Base-by-base conservation (phyloP, 2,329 filamentous ascomycete genomes). In the Knufia petricola region DNA sequence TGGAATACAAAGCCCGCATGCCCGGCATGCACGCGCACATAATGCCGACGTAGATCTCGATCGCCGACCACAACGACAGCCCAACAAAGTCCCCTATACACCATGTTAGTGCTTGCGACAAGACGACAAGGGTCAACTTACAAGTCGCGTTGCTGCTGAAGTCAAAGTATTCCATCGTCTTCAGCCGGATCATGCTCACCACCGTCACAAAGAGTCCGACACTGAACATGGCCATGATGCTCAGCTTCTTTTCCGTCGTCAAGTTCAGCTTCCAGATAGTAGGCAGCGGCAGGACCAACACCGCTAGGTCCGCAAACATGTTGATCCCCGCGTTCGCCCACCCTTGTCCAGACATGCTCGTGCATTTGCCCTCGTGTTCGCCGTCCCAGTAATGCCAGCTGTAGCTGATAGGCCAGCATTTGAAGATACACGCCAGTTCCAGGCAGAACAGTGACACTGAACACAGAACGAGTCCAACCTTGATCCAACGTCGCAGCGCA, bases 311-410 rank as follows among this genome's bases (percentile, higher is more conserved):
- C 19, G 76, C 62, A 0, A 61, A 60, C 37, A 81, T 78, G 50
- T 72, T 74, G 46, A 76, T 68, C n/a, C 58, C 67, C 0, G 76
- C 76, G 28, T 75, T 72, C 28, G 70, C 65, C 71, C 73, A 78
- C 0, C 63, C 69, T 2, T 78, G 64, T 1, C 63, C 62, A 50
- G 75, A 76, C 51, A 73, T 61, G 48, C 75, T 64, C 19, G 74
- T 58, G 52, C 78, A 81, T 1, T 52, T 61, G 0, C 77, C 77
- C 0, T 59, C 3, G 31, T 70, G 65, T 46, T 69, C 61, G 1
- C 67, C 67, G 39, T 75, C 69, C 75, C 76, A 81, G 13, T 62
- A 63, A 0, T 61, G 64, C 78, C 78, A 82, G 32, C 66, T 66
- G 15, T 61, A 65, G 1, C 50, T 43, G 7, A 69, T 55, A 1